A percentile compares a stretch with the other conserved stretches of the same genome.
Evolutionary conservation across 2,329 filamentous ascomycete species (phyloP).

Genomic region (Rhinocladiella similis): DNA sequence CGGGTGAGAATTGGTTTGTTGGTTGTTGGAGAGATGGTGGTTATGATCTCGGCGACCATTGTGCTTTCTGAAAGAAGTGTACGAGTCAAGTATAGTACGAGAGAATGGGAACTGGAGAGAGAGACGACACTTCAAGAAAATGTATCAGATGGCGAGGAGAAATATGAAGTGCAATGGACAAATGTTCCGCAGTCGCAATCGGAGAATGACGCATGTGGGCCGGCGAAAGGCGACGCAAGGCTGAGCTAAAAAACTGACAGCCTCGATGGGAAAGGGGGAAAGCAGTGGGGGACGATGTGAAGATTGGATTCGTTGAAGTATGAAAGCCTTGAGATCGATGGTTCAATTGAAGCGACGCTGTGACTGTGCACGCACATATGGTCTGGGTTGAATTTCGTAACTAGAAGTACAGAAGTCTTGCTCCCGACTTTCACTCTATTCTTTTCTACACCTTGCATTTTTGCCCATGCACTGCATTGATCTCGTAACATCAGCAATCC

Average conservation of each 20-base stretch:
- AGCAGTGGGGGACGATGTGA: too few relatives aligned
- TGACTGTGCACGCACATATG: too few relatives aligned
- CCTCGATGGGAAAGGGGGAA: too few relatives aligned
- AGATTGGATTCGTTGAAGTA: too few relatives aligned
- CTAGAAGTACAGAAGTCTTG: too few relatives aligned
- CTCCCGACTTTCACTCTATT: background rate
- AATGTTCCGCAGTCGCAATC: background rate
- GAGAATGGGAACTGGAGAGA: background rate
- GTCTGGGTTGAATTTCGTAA: too few relatives aligned
- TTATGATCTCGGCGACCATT: constrained; percentile 59
- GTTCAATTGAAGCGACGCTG: too few relatives aligned
- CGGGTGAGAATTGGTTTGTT: constrained; percentile 81
- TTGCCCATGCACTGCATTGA: background rate
- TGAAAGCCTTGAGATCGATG: too few relatives aligned
- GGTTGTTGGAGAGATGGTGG: constrained; percentile 86
- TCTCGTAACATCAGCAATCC: too few relatives aligned
- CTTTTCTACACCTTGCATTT: background rate
- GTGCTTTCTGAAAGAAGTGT: background rate
- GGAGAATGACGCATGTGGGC: background rate
- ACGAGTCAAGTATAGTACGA: background rate
- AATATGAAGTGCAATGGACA: too few relatives aligned
- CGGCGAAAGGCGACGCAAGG: background rate
- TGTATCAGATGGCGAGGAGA: background rate
- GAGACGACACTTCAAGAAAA: background rate
- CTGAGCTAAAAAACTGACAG: background rate